Percentiles rank a stretch among this genome's conserved stretches.
phyloP scores from a whole-genome alignment of 2,329 filamentous ascomycete species.

The Didymosphaeria variabile region DNA sequence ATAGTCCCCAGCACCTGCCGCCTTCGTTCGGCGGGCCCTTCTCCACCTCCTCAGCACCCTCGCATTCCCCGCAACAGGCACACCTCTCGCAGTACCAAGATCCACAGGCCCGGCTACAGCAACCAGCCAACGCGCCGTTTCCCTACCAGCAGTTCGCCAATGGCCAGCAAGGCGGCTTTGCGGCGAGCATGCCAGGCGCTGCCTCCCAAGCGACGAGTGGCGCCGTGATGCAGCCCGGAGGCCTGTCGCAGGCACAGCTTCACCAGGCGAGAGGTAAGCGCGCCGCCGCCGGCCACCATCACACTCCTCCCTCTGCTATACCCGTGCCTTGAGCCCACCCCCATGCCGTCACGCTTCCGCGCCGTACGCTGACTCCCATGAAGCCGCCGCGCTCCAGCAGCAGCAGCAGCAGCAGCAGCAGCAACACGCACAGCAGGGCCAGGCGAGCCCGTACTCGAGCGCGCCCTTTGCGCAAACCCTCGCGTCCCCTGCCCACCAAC shows the following conservation, averaged over 20 bases:
- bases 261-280: conserved; percentile 51
- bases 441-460: conserved; percentile 49
- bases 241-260: conserved; percentile 45
- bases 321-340: neutral
- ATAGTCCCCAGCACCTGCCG: conserved; percentile 42
- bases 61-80: conserved; percentile 43
- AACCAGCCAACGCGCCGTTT: conserved; percentile 40
- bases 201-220: conserved; percentile 31
- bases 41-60: conserved; percentile 39
- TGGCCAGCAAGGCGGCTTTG: conserved; percentile 43
- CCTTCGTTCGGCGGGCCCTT: conserved; percentile 44
- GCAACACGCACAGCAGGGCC: conserved; percentile 48
- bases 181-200: conserved; percentile 33
- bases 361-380: conserved; percentile 24
- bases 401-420: conserved; percentile 33
- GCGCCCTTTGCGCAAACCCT: conserved; percentile 51
- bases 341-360: conserved; percentile 9
- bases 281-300: conserved; percentile 19
- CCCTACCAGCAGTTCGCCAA: conserved; percentile 43
- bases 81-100: conserved; percentile 35
- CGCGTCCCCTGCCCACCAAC: conserved; percentile 47
- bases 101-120: conserved; percentile 46
- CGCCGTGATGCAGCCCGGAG: conserved; percentile 49
- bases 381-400: conserved; percentile 37
- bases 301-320: conserved; percentile 5